Evolutionary conservation across 257 asterid species (phyloP), one percentile per base, ranked within the genome.

Genomic region (Ballota nigra): DNA sequence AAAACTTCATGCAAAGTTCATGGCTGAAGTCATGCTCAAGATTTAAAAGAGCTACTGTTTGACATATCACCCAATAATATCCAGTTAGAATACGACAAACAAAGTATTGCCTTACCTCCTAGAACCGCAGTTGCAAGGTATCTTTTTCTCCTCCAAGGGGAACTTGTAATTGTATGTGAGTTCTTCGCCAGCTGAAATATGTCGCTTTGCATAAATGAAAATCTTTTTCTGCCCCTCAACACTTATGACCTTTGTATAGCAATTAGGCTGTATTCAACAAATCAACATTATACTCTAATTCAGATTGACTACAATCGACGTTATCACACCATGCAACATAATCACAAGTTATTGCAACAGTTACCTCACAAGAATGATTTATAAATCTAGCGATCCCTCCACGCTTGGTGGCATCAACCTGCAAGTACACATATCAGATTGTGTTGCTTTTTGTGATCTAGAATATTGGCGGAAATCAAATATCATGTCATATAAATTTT

Each of bases 341-440:
- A 63, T 18, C 34, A 36, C 29, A 49, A 73, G 16, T 56, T 67
- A 63, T 26, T 23, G 60, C 33, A 52, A 65, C 62, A 73, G 73
- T 80, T 84, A 95, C 99, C 97, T 95, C 99, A 80, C 99, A 95
- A 68, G 99, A 95, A 83, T 95, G 99, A 82, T 95, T 95, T 70
- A 95, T 86, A 71, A 95, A 95, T 80, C 99, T 85, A 68, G 99
- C 99, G 57, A 95, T 81, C 72, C 99, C 99, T 77, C 99, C 99
- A 67, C 97, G 89, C 80, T 89, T 95, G 16, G 99, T 95, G 64
- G 99, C 99, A 88, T 95, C 99, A 80, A 92, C 99, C 99, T 95
- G 86, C 78, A 83, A 61, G 53, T 26, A 70, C 40, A 33, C 29
- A 52, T 43, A 69, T 58, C 47, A 72, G 23, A 45, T 40, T 51